Evolutionary conservation across 1,284 basidiomycete species (phyloP).

Genomic region (Ustilago esculenta): DNA sequence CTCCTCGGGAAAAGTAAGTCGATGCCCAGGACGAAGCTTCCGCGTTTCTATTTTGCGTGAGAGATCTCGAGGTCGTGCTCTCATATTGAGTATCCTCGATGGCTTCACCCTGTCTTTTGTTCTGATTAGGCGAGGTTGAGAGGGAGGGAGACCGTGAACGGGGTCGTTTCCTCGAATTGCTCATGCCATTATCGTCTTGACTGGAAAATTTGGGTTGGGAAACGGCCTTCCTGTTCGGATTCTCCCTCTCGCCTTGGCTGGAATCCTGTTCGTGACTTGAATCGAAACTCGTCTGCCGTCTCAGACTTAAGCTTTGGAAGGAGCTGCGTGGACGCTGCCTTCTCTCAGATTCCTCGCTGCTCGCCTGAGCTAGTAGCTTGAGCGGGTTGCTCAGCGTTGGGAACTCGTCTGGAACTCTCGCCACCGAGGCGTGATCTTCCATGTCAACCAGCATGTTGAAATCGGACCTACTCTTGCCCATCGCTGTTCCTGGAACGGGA

Average conservation of each 20-base stretch:
- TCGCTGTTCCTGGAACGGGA: background rate
- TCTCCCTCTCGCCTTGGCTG: background rate
- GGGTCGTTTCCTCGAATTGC: slow-evolving; percentile 2
- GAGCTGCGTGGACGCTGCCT: no score
- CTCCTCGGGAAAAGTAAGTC: slow-evolving; percentile 46
- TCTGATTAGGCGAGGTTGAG: background rate
- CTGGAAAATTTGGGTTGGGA: no score
- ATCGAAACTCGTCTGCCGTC: background rate
- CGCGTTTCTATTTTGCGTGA: no score
- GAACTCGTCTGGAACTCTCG: slow-evolving; percentile 33
- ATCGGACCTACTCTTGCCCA: slow-evolving; percentile 12
- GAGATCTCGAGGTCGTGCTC: no score
- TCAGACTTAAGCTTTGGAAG: no score
- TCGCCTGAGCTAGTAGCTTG: slow-evolving; percentile 45
- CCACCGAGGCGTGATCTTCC: slow-evolving; percentile 35
- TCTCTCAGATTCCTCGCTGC: slow-evolving; percentile 26
- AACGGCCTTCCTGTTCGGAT: background rate
- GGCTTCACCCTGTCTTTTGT: no score
- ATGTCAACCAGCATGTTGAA: slow-evolving; percentile 46
- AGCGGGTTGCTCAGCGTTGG: slow-evolving; percentile 42
- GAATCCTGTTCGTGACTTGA: background rate
- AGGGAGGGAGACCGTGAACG: slow-evolving; percentile 4
- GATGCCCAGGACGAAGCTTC: slow-evolving; percentile 22
- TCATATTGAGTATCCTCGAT: no score
- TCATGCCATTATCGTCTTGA: no score